Conservation (phyloP, 176 grass and related monocot genomes). For the Zizania latifolia region DNA sequence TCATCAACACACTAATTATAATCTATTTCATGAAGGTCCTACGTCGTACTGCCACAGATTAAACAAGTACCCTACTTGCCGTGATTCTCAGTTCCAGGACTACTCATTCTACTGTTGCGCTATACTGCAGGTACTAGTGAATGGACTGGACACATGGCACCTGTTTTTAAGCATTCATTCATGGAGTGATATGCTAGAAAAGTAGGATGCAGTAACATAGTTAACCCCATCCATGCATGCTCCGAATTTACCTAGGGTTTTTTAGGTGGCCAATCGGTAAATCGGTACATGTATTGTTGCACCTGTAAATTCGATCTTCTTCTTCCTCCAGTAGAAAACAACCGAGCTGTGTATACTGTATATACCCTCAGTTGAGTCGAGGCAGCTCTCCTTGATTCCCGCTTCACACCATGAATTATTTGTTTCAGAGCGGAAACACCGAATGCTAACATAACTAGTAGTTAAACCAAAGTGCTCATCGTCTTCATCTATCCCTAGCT, state of each 20-base stretch:
- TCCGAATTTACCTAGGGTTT: neutral
- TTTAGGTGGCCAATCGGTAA: neutral
- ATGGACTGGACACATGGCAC: neutral
- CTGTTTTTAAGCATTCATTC: neutral
- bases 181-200: too few species aligned
- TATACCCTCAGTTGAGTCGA: neutral
- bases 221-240: neutral
- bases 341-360: neutral
- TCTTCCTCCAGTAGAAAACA: neutral
- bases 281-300: neutral
- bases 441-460: neutral
- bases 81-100: neutral
- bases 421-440: slow-evolving; percentile 4
- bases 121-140: neutral
- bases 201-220: neutral
- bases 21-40: slow-evolving; percentile 2
- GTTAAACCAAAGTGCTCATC: neutral
- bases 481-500: neutral
- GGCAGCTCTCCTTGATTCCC: slow-evolving; percentile 39
- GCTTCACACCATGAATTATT: slow-evolving; percentile 29
- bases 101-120: neutral
- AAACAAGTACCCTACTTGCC: neutral
- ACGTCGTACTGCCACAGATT: neutral
- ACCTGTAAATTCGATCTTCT: neutral
- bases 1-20: neutral